Evolutionary conservation across 2,329 filamentous ascomycete species (phyloP), one percentile per base, ranked within the genome.

Genomic region (Tympanopsis confertula): DNA sequence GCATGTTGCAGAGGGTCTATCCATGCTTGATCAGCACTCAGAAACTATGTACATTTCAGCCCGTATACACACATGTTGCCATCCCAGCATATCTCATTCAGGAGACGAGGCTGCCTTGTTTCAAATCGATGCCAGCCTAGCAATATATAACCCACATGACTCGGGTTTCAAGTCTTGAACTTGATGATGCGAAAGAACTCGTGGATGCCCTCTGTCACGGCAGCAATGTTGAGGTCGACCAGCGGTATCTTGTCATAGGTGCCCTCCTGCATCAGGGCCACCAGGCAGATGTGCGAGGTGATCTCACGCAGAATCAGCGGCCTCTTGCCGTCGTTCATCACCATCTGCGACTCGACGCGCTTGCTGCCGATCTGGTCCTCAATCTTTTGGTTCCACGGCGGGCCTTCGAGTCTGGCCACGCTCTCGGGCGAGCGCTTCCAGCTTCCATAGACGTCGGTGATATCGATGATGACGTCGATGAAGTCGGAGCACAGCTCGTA

Each of bases 401-500:
- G 64, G 2, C 66, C 72, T 53, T 81, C 76, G 4, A 81, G 64
- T 17, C 58, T 57, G 37, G 69, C 65, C 19, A 68, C 66, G 44
- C 74, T 73, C 15, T 68, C 62, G 18, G 69, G 62, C 19, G 68
- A 68, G 5, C 76, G 68, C 36, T 67, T 62, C 72, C 78, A 96
- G 35, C 68, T 72, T 39, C 88, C 89, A 54, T 95, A 98, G 28
- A 98, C 82, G 54, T 96, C 89, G 20, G 86, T 91, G 38, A 96
- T 83, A 56, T 98, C 91, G 41, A 96, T 89, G 44, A 98, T 94
- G 43, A 96, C 87, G 57, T 98, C 91, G 48, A 98, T 94, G 56
- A 94, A 96, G 56, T 98, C 91, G 37, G 86, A 94, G 63, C 91
- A 96, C 53, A 96, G 93, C 63, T 96, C 91, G 58, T 98, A 98